Evolutionary conservation across 352 stramenopile species (phyloP), one percentile per base, ranked within the genome.

Genomic region (Pythium dissimile): DNA sequence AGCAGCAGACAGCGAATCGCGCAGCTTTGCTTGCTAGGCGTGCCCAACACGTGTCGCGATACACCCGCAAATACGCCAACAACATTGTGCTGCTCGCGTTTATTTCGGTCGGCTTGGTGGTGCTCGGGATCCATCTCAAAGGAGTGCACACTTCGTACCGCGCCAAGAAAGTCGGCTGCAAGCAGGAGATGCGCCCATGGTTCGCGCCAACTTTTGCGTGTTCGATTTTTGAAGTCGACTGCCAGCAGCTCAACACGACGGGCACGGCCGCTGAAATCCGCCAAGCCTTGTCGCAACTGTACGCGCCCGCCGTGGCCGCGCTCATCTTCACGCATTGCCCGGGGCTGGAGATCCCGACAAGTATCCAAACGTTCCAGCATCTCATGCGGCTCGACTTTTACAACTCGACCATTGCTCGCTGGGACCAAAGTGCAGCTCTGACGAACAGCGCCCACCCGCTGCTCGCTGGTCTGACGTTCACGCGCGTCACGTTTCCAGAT

Each of bases 71-170:
- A 47, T 67, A 70, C 52, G 48, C 42, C 2, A 62, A 57, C 27
- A 73, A 71, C 31, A 15, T 65, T n/a, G 32, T 73, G 11, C 57
- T 53, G 1, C 2, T 68, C n/a, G 27, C 59, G 23, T 71, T 71
- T 39, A 15, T 73, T 1, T 16, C 21, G 5, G 37, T 66, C 26
- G 62, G 46, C 5, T 43, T 24, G 4, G n/a, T 3, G 7, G 38
- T 67, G 1, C 24, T 67, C 1, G 37, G 26, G 0, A 55, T 67
- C 38, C 60, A 67, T 26, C n/a, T 67, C 9, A 46, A 35, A 5
- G 59, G 45, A 11, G 18, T 61, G 10, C 48, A 38, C n/a, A 62
- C 52, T 7, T 62, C 53, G 9, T 42, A 54, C 27, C 28, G 37
- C 6, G 28, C 51, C n/a, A 34, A 59, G 15, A 54, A 55, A 32